phyloP scores from a whole-genome alignment of 2,329 filamentous ascomycete species.

The Penicillium psychrosexuale region DNA sequence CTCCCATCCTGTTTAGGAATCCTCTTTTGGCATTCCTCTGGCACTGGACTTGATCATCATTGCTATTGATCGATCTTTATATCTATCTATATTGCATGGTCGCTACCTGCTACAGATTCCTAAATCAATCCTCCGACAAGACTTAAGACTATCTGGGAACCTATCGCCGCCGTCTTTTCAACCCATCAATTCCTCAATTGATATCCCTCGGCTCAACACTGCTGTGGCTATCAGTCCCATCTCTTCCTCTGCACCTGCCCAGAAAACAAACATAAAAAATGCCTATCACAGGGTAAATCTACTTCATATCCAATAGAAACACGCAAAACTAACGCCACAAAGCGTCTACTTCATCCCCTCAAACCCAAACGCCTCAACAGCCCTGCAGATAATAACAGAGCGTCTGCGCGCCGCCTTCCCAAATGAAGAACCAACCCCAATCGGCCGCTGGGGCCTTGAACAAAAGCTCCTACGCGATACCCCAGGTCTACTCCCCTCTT shows the following conservation, averaged over 20 bases:
- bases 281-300: slow-evolving; percentile 37
- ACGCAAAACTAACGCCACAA: neutral
- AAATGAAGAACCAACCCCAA: slow-evolving; percentile 34
- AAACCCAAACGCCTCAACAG: slow-evolving; percentile 40
- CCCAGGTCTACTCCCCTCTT: slow-evolving; percentile 39
- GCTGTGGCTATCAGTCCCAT: neutral
- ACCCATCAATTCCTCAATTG: neutral
- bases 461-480: slow-evolving; percentile 46
- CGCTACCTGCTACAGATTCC: neutral
- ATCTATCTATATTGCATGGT: slow-evolving; percentile 1
- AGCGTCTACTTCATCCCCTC: slow-evolving; percentile 46
- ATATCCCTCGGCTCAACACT: neutral
- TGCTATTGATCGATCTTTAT: neutral
- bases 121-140: neutral
- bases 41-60: neutral
- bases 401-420: slow-evolving; percentile 37
- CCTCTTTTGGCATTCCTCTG: neutral
- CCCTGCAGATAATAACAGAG: slow-evolving; percentile 35
- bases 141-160: neutral
- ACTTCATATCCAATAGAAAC: neutral
- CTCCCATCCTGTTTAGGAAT: too few relatives aligned
- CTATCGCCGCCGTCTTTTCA: neutral
- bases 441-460: slow-evolving; percentile 42
- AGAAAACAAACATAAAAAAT: slow-evolving; percentile 16
- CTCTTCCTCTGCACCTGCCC: neutral